phyloP scores from a whole-genome alignment of 495 filamentous ascomycete species.

The Aspergillus heteromorphus region DNA sequence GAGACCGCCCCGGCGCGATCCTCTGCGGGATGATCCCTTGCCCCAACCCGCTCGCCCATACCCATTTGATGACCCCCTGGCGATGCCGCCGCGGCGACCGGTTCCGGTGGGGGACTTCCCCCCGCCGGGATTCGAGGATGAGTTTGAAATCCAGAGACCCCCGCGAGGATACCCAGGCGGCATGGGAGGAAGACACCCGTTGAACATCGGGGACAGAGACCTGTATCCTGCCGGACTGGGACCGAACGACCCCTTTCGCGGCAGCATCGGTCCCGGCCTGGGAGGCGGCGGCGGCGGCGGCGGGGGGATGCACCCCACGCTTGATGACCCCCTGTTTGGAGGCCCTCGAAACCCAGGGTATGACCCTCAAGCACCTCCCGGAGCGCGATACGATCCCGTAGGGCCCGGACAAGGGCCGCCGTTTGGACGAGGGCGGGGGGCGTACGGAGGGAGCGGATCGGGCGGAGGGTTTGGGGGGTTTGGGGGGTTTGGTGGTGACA shows the following conservation, averaged over 20 bases:
- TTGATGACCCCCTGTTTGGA: slow-evolving; percentile 86
- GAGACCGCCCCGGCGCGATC: slow-evolving; percentile 39
- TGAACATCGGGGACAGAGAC: slow-evolving; percentile 75
- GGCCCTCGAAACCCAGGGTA: slow-evolving; percentile 48
- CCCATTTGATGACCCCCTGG: slow-evolving; percentile 65
- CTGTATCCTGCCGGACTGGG: slow-evolving; percentile 84
- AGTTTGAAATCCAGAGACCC: slow-evolving; percentile 75
- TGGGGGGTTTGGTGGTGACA: slow-evolving; percentile 62
- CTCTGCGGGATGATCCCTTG: slow-evolving; percentile 45
- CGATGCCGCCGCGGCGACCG: slow-evolving; percentile 55
- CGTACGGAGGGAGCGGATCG: slow-evolving; percentile 35
- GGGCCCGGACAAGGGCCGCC: slow-evolving; percentile 60
- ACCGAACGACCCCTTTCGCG: slow-evolving; percentile 73
- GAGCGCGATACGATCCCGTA: slow-evolving; percentile 72
- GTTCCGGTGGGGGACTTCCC: slow-evolving; percentile 72
- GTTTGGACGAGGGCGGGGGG: slow-evolving; percentile 42
- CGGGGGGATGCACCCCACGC: slow-evolving; percentile 97
- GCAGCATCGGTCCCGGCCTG: slow-evolving; percentile 52
- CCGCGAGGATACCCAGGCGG: slow-evolving; percentile 46
- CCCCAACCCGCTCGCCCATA: slow-evolving; percentile 58
- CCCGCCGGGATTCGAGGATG: slow-evolving; percentile 90
- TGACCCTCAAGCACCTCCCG: slow-evolving; percentile 46
- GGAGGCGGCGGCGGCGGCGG: slow-evolving; percentile 55
- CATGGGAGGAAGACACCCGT: slow-evolving; percentile 48
- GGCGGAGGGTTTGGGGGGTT: slow-evolving; percentile 53